Conservation (phyloP, 331 rosid species). For the Acacia pycnantha region DNA sequence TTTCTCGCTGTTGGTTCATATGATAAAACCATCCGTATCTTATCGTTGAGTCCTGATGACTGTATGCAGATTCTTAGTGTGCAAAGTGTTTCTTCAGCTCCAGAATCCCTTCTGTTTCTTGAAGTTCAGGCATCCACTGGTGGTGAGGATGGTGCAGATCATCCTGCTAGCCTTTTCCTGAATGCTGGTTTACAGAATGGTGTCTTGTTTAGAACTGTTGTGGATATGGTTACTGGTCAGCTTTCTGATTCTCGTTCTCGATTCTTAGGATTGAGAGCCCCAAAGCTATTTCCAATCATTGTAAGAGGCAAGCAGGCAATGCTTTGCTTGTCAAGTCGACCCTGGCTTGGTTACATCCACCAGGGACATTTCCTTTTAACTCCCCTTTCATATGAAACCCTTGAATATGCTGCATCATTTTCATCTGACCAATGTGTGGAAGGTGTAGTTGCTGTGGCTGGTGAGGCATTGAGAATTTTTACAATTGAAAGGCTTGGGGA, state of each 20-base stretch:
- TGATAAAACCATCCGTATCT: slow-evolving; percentile 82
- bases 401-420: slow-evolving; percentile 92
- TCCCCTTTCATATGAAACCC: slow-evolving; percentile 90
- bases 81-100: slow-evolving; percentile 89
- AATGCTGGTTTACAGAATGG: slow-evolving; percentile 89
- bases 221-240: slow-evolving; percentile 98
- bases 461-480: slow-evolving; percentile 85
- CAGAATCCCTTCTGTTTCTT: slow-evolving; percentile 93
- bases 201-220: slow-evolving; percentile 91
- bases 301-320: slow-evolving; percentile 91
- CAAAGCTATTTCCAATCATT: slow-evolving; percentile 72
- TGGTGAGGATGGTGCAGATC: slow-evolving; percentile 97
- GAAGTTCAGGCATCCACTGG: slow-evolving; percentile 92
- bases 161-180: slow-evolving; percentile 96
- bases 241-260: slow-evolving; percentile 93
- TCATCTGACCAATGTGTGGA: slow-evolving; percentile 95
- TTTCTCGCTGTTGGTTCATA: slow-evolving; percentile 95
- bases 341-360: slow-evolving; percentile 98
- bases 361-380: slow-evolving; percentile 95
- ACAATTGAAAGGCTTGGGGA: slow-evolving; percentile 95
- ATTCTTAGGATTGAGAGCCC: slow-evolving; percentile 93
- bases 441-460: slow-evolving; percentile 95
- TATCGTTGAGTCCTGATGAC: slow-evolving; percentile 94
- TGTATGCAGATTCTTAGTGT: slow-evolving; percentile 90
- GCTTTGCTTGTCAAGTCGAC: slow-evolving; percentile 95